A percentile compares a stretch with the other conserved stretches of the same genome.
Conservation (phyloP, 495 filamentous ascomycete genomes). For the Hypoxylon cercidicola region DNA sequence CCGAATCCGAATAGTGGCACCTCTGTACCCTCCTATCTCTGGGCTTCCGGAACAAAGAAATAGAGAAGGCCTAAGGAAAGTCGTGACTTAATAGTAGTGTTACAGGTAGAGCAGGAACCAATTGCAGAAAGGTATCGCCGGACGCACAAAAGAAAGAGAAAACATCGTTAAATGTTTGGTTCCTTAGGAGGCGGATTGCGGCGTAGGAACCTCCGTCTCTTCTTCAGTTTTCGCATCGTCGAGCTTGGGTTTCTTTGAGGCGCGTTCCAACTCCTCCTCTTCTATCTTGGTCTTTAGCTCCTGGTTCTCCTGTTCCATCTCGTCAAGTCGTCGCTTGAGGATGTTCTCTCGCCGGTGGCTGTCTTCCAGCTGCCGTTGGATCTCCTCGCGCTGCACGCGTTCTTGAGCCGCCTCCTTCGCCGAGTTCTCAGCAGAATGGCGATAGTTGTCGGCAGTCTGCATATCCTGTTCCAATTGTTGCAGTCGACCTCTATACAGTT, state of each 20-base stretch:
- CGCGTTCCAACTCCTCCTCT: constrained; percentile 47
- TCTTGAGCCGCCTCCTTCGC: constrained; percentile 50
- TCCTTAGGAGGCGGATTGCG: constrained; percentile 38
- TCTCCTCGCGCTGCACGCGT: constrained; percentile 55
- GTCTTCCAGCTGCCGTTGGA: constrained; percentile 76
- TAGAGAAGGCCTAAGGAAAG: constrained; percentile 25
- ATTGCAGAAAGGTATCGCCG: constrained; percentile 27
- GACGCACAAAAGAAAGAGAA: constrained; percentile 2
- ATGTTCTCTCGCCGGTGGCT: constrained; percentile 80
- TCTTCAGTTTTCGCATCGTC: constrained; percentile 45
- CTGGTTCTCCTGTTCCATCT: constrained; percentile 71
- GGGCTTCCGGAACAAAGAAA: constrained; percentile 22
- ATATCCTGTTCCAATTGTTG: constrained; percentile 81
- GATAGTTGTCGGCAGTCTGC: constrained; percentile 50
- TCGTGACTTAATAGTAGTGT: constrained; percentile 36
- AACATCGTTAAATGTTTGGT: neutral
- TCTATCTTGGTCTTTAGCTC: constrained; percentile 53
- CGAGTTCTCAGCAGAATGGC: constrained; percentile 54
- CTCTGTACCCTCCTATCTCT: constrained; percentile 23
- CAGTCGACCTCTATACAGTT: constrained; percentile 89
- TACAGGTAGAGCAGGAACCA: constrained; percentile 26
- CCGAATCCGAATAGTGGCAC: constrained; percentile 24
- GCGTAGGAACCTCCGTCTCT: constrained; percentile 43
- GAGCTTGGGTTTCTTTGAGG: constrained; percentile 50
- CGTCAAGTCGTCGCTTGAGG: constrained; percentile 82